Percentiles rank a stretch among this genome's conserved stretches.
Conservation (phyloP, 805 yeast genomes). For the Cyberlindnera mrakii region DNA sequence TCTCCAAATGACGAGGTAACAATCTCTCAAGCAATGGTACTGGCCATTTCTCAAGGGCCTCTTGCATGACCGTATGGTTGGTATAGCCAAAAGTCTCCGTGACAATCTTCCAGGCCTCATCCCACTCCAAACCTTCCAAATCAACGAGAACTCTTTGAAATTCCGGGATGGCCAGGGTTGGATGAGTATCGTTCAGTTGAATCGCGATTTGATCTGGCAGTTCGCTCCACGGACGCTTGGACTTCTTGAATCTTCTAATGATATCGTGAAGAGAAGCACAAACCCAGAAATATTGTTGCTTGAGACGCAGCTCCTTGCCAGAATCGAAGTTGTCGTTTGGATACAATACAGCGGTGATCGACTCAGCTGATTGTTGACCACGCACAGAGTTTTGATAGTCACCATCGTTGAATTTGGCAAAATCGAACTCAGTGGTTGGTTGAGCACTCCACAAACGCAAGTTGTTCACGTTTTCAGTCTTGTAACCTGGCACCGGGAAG, state of each 20-base stretch:
- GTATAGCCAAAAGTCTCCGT: constrained; percentile 83
- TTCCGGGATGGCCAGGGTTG: constrained; percentile 86
- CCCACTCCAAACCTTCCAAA: constrained; percentile 76
- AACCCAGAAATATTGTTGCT: constrained; percentile 97
- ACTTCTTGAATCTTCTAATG: constrained; percentile 81
- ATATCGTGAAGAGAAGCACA: constrained; percentile 90
- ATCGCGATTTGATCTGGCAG: constrained; percentile 85
- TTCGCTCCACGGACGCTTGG: constrained; percentile 69
- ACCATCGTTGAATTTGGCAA: constrained; percentile 84
- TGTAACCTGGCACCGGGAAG: constrained; percentile 88
- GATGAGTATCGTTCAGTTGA: constrained; percentile 93
- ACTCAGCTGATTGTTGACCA: constrained; percentile 83
- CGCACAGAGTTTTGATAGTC: constrained; percentile 81
- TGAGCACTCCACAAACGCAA: constrained; percentile 85
- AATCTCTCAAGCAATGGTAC: constrained; percentile 69
- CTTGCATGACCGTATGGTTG: constrained; percentile 91
- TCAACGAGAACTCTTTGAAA: constrained; percentile 82
- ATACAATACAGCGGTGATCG: constrained; percentile 86
- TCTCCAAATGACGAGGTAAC: constrained; percentile 87
- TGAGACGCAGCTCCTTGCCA: constrained; percentile 87
- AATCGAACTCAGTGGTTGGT: constrained; percentile 89
- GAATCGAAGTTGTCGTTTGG: constrained; percentile 90
- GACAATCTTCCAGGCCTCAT: constrained; percentile 80
- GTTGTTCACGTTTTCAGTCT: constrained; percentile 78
- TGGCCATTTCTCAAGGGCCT: constrained; percentile 96